These are phyloP conservation scores for Salix arbutifolia DNA, from an alignment of 345 rosid species.

Conservation along the genomic window DNA sequence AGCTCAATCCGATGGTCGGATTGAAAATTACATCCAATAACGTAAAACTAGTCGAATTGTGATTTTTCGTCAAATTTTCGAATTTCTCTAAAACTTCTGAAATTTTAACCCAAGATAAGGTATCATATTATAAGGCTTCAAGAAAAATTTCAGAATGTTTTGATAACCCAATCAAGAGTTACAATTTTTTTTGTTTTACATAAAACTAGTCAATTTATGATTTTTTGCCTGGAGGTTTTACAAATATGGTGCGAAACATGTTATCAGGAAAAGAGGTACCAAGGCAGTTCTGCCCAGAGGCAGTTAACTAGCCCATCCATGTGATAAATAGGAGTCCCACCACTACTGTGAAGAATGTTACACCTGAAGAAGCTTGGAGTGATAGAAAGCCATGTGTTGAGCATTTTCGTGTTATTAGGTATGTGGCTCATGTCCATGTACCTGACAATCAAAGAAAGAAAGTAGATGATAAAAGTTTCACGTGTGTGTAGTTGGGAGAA, in stretches of 20 bases:
- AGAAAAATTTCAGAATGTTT: too few species aligned
- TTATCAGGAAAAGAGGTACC: neutral
- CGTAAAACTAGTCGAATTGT: too few species aligned
- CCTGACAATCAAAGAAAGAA: neutral
- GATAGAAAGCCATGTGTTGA: neutral
- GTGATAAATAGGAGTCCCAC: neutral
- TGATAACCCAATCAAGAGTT: neutral
- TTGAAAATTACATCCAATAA: too few species aligned
- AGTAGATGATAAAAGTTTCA: neutral
- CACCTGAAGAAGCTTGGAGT: neutral
- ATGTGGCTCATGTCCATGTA: neutral
- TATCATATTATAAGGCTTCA: too few species aligned
- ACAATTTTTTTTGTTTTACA: too few species aligned
- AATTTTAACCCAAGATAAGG: too few species aligned
- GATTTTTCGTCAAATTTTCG: too few species aligned
- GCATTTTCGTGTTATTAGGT: neutral
- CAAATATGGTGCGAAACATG: neutral
- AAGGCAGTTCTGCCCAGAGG: neutral
- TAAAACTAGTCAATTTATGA: too few species aligned
- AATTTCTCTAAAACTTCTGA: too few species aligned
- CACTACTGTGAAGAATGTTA: too few species aligned
- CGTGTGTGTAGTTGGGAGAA: too few species aligned
- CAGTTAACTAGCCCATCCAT: neutral
- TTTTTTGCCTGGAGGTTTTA: neutral
- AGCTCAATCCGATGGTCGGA: too few species aligned